A percentile compares a stretch with the other conserved stretches of the same genome.
Evolutionary conservation across 106 monocot species (phyloP).

Genomic region (Xerophyta viscosa): DNA sequence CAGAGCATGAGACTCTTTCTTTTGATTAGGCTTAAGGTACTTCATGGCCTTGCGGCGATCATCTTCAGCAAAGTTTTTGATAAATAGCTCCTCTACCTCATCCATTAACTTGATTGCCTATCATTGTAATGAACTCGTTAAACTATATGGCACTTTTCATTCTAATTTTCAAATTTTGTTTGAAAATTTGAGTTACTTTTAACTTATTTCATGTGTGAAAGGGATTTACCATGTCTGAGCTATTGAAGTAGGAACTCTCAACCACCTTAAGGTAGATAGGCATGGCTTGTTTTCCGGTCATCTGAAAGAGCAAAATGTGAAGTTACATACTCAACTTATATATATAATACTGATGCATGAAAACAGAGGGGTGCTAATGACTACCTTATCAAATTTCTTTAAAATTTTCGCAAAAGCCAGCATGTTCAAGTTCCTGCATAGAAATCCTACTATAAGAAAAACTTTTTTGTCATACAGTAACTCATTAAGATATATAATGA

Average conservation of each 20-base stretch:
- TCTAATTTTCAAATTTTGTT: no score
- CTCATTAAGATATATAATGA: no score
- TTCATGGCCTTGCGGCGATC: slow-evolving; percentile 81
- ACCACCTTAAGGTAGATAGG: slow-evolving; percentile 82
- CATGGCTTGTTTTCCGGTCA: slow-evolving; percentile 62
- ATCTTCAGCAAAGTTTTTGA: slow-evolving; percentile 66
- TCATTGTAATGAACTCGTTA: not conserved
- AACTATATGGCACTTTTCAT: not conserved
- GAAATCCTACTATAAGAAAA: not conserved
- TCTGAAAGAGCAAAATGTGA: slow-evolving; percentile 21
- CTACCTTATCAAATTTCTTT: slow-evolving; percentile 97
- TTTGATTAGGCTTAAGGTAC: slow-evolving; percentile 74
- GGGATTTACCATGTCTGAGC: slow-evolving; percentile 60
- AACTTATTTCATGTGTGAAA: slow-evolving; percentile 1
- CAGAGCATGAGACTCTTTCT: slow-evolving; percentile 67
- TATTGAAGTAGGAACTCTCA: slow-evolving; percentile 96
- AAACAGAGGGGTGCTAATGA: not conserved
- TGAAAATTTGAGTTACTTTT: no score
- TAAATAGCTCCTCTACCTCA: slow-evolving; percentile 80
- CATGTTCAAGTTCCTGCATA: slow-evolving; percentile 83
- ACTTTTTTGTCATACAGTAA: no score
- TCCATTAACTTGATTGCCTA: slow-evolving; percentile 74
- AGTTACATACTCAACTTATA: not conserved
- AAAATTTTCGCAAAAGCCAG: slow-evolving; percentile 92
- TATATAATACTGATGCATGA: slow-evolving; percentile 1